Evolutionary conservation across 192 early-diverging fungal genomes (phyloP).

Genomic region (Coemansia sp.): DNA sequence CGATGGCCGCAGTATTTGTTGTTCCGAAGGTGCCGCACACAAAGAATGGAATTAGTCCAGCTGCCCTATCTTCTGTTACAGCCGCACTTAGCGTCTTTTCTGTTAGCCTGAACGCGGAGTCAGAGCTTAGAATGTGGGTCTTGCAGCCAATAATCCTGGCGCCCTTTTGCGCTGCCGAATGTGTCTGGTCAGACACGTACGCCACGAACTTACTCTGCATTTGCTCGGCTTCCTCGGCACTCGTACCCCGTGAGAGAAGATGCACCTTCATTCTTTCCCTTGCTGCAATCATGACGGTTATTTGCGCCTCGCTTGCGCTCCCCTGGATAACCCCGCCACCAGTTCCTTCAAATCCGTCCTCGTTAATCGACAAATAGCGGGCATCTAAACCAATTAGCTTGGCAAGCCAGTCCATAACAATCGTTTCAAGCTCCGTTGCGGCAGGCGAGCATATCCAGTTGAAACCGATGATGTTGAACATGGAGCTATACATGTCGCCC

Average conservation of each 20-base stretch:
- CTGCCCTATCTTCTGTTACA: slow-evolving; percentile 52
- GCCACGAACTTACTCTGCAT: slow-evolving; percentile 53
- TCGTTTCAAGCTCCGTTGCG: slow-evolving; percentile 63
- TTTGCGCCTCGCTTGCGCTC: slow-evolving; percentile 60
- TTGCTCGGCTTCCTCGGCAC: slow-evolving; percentile 30
- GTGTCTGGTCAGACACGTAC: slow-evolving; percentile 66
- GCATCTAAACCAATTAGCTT: slow-evolving; percentile 62
- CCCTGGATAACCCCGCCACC: slow-evolving; percentile 71
- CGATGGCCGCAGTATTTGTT: slow-evolving; percentile 59
- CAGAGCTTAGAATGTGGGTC: slow-evolving; percentile 41
- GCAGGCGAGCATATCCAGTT: slow-evolving; percentile 62
- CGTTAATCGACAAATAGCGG: slow-evolving; percentile 53
- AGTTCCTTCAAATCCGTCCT: slow-evolving; percentile 47
- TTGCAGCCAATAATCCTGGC: slow-evolving; percentile 54
- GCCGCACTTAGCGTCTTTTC: slow-evolving; percentile 49
- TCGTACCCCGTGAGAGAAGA: slow-evolving; percentile 17
- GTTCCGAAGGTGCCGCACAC: slow-evolving; percentile 66
- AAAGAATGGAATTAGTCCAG: slow-evolving; percentile 66
- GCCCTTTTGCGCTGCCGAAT: slow-evolving; percentile 59
- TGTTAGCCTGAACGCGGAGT: slow-evolving; percentile 39
- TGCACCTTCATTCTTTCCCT: slow-evolving; percentile 51
- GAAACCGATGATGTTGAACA: slow-evolving; percentile 59
- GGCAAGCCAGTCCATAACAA: slow-evolving; percentile 65
- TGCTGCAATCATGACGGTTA: slow-evolving; percentile 63
- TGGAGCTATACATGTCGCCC: slow-evolving; percentile 65